Conservation (phyloP, 73 alveolate genomes). For the Paramecium pentaurelia region DNA sequence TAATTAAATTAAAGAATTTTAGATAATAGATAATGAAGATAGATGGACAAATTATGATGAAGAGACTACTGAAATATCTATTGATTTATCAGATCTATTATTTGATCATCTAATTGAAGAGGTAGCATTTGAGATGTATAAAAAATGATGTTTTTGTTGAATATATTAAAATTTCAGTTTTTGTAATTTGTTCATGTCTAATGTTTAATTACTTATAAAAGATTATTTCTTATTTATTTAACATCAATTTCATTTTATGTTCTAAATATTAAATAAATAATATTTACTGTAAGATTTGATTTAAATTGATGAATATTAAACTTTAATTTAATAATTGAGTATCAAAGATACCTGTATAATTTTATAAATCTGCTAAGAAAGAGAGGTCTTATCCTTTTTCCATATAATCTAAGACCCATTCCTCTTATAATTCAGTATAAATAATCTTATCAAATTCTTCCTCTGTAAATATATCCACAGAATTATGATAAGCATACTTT, state of each 20-base stretch:
- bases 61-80: conserved; percentile 58
- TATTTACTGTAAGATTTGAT: not conserved
- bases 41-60: conserved; percentile 66
- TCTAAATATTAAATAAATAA: not conserved
- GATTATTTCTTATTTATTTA: not conserved
- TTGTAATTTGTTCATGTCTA: not conserved
- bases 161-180: not conserved
- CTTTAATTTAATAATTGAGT: not conserved
- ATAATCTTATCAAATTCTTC: not conserved
- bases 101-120: conserved; percentile 55
- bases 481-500: not conserved
- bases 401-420: not conserved
- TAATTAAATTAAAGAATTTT: not conserved
- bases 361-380: not conserved
- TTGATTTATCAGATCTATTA: conserved; percentile 55
- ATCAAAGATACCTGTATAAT: not conserved
- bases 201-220: not conserved
- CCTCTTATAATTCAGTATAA: not conserved
- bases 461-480: not conserved
- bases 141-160: conserved; percentile 3
- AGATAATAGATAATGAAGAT: conserved; percentile 57
- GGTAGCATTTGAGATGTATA: not conserved
- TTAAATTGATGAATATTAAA: not conserved
- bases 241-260: not conserved
- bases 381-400: not conserved